Base-by-base conservation (phyloP, 1,139 yeast genomes). In the Wickerhamiella infanticola region DNA sequence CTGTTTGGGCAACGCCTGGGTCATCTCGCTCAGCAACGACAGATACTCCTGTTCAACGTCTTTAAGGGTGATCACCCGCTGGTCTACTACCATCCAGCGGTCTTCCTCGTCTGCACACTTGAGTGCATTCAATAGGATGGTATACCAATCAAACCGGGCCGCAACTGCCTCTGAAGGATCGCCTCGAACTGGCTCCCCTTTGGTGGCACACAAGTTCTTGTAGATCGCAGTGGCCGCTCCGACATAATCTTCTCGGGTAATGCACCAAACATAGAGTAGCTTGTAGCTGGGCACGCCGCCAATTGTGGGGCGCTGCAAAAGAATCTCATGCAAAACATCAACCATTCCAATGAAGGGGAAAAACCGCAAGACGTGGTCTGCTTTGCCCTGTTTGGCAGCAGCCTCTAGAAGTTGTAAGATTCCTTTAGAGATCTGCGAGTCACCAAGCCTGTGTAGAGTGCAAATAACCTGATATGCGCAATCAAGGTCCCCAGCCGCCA, bases 171-270 rank as follows among this genome's bases (percentile, higher is more conserved):
- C 53, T 2, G 37, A 40, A 23, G 44, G 40, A 24, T 44, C 43
- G 8, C 43, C 23, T 8, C 39, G 82, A 42, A 94, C 94, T 24
- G 94, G 93, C 63, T 81, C 94, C 53, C 94, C 94, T 65, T 82
- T 83, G 52, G 93, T 79, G 62, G 94, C 74, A 59, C 83, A 75
- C 90, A 83, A 38, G 35, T 3, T 40, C 40, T 1, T 18, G n/a
- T 41, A 54, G 7, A 54, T 33, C 9, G 48, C 50, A 27, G 39
- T 43, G 5, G 56, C 55, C 4, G 57, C 57, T 5, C 50, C 51
- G 6, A 45, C 43, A 24, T 41, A 58, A 50, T 63, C 62, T 18
- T 61, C 62, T 24, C 57, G 60, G 44, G 53, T 60, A 18, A 61
- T 48, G 43, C 56, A 53, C 66, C 67, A 63, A 1, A 59, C 48